Percentiles rank a stretch among this genome's conserved stretches.
phyloP scores from a whole-genome alignment of 2,329 filamentous ascomycete species.

The Dendrostoma leiphaemia region DNA sequence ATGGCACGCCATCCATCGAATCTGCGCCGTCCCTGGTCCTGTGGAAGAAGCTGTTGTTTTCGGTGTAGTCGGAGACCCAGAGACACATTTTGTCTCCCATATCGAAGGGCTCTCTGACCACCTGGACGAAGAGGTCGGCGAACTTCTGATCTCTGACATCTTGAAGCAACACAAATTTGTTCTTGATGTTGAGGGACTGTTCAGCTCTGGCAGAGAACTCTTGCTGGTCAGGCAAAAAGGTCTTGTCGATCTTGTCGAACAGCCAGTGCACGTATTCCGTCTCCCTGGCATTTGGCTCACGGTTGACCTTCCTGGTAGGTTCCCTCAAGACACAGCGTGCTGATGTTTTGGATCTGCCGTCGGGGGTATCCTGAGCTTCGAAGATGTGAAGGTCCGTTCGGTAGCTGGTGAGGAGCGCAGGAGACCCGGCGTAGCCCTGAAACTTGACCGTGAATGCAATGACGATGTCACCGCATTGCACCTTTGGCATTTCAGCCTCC shows the following conservation, averaged over 20 bases:
- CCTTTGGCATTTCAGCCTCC: conserved; percentile 45
- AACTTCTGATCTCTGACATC: conserved; percentile 58
- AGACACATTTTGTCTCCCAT: conserved; percentile 52
- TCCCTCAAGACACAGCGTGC: conserved; percentile 27
- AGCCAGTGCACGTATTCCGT: conserved; percentile 46
- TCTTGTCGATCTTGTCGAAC: conserved; percentile 43
- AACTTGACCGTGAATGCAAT: conserved; percentile 57
- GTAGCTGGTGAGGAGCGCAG: conserved; percentile 44
- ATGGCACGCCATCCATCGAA: conserved; percentile 26
- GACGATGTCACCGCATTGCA: conserved; percentile 60
- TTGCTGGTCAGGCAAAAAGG: conserved; percentile 37
- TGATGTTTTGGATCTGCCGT: neutral
- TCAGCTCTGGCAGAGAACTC: conserved; percentile 40
- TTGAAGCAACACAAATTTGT: conserved; percentile 65
- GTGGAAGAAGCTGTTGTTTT: conserved; percentile 62
- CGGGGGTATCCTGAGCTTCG: conserved; percentile 15
- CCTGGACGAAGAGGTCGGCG: conserved; percentile 69
- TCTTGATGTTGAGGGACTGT: conserved; percentile 41
- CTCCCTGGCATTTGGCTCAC: conserved; percentile 29
- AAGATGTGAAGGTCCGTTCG: conserved; percentile 46
- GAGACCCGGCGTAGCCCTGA: conserved; percentile 33
- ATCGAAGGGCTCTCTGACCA: conserved; percentile 54
- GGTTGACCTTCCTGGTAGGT: conserved; percentile 9
- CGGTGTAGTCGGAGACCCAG: conserved; percentile 82
- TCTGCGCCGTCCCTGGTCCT: conserved; percentile 34